These are phyloP conservation scores for Sisymbrium altissimum DNA, from an alignment of 345 rosid species.

Conservation along the genomic window DNA sequence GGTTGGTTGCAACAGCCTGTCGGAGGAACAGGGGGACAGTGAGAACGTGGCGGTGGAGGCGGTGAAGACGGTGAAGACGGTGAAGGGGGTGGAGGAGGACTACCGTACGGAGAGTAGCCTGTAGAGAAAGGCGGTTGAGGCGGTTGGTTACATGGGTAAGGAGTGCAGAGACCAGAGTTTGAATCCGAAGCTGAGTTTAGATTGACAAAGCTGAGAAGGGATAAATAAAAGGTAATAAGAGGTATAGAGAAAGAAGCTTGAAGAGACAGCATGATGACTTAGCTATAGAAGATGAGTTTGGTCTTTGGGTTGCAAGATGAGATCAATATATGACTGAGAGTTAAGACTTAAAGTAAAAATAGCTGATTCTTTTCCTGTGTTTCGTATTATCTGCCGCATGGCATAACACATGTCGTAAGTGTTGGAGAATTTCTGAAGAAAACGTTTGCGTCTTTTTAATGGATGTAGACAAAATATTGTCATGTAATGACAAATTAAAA, in stretches of 20 bases:
- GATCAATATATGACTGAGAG: not conserved
- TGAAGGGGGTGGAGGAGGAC: conserved; percentile 21
- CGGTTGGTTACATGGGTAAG: conserved; percentile 40
- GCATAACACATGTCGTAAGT: conserved; percentile 36
- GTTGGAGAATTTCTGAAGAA: conserved; percentile 13
- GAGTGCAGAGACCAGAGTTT: conserved; percentile 25
- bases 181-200: conserved; percentile 24
- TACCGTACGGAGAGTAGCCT: conserved; percentile 26
- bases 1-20: conserved; percentile 31
- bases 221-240: conserved; percentile 13
- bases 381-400: conserved; percentile 38
- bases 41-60: conserved; percentile 23
- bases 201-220: conserved; percentile 10
- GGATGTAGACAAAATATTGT: conserved; percentile 25
- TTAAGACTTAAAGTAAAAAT: not conserved
- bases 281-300: conserved; percentile 7
- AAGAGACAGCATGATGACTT: conserved; percentile 22
- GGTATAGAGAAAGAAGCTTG: conserved; percentile 1
- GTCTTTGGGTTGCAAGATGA: not conserved
- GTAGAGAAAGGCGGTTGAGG: conserved; percentile 31
- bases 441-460: conserved; percentile 21
- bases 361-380: conserved; percentile 1
- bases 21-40: conserved; percentile 33
- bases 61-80: not conserved
- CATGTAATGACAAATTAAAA: conserved; percentile 19